These are phyloP conservation scores for Chytridium lagenaria DNA, from an alignment of 371 early-diverging fungal genomes.

Conservation along the genomic window DNA sequence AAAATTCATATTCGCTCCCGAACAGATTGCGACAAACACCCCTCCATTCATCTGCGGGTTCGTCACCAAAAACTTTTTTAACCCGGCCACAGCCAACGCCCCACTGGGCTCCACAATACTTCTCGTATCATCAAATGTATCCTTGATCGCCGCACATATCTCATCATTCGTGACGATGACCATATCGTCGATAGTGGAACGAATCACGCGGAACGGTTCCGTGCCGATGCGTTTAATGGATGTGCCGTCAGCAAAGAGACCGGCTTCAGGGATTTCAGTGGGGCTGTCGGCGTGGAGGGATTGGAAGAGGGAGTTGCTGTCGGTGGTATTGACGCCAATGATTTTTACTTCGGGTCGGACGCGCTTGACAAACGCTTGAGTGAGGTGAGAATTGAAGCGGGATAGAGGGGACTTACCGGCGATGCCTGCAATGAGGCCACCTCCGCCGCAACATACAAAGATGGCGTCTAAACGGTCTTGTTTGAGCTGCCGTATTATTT, in stretches of 20 bases:
- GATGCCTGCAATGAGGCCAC: slow-evolving; percentile 89
- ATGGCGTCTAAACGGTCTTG: slow-evolving; percentile 70
- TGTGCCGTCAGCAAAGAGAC: slow-evolving; percentile 95
- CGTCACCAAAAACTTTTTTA: slow-evolving; percentile 73
- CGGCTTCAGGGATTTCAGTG: slow-evolving; percentile 74
- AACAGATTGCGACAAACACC: slow-evolving; percentile 76
- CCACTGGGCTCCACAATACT: slow-evolving; percentile 94
- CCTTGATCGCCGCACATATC: slow-evolving; percentile 70
- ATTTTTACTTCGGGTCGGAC: slow-evolving; percentile 77
- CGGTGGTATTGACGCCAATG: slow-evolving; percentile 87
- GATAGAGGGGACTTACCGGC: slow-evolving; percentile 48
- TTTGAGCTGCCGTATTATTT: slow-evolving; percentile 78
- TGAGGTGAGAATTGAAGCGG: neutral
- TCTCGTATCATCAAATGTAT: slow-evolving; percentile 72
- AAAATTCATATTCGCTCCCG: slow-evolving; percentile 94
- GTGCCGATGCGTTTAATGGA: slow-evolving; percentile 87
- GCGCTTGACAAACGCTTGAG: slow-evolving; percentile 69
- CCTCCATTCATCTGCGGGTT: slow-evolving; percentile 38
- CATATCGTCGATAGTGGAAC: slow-evolving; percentile 66
- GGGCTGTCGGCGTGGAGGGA: slow-evolving; percentile 68
- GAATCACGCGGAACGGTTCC: slow-evolving; percentile 78
- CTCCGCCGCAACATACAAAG: slow-evolving; percentile 89
- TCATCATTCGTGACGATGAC: slow-evolving; percentile 90
- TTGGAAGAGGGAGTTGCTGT: slow-evolving; percentile 85
- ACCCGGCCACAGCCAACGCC: slow-evolving; percentile 84